phyloP scores from a whole-genome alignment of 495 filamentous ascomycete genomes.

The Xylaria nigripes region DNA sequence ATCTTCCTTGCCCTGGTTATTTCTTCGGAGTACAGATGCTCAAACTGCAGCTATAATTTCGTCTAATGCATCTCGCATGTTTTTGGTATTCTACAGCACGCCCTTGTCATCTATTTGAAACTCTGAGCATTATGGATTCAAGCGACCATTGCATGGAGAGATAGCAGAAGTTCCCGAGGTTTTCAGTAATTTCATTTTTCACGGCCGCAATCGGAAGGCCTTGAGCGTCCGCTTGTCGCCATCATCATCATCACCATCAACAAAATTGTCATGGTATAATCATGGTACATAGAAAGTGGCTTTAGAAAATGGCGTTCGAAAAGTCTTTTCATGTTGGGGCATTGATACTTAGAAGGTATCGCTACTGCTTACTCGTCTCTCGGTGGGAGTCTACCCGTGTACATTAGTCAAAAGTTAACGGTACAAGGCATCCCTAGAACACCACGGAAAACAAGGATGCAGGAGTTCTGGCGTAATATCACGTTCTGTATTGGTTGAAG shows the following conservation, averaged over 20 bases:
- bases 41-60: background rate
- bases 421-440: background rate
- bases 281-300: background rate
- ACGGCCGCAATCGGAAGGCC: background rate
- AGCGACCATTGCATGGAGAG: background rate
- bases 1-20: background rate
- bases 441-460: background rate
- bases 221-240: background rate
- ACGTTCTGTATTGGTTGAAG: background rate
- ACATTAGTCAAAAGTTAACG: no score
- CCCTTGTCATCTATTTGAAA: background rate
- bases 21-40: background rate
- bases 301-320: background rate
- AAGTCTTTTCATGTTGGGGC: background rate
- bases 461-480: background rate
- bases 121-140: background rate
- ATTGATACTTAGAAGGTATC: background rate
- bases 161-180: background rate
- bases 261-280: background rate
- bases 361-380: background rate
- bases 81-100: background rate
- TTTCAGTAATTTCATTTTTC: background rate
- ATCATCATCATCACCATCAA: background rate
- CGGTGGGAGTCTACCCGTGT: no score
- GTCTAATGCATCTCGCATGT: no score